Evolutionary conservation across 2,329 filamentous ascomycete genomes (phyloP).

Genomic region (Fonsecaea monophora): DNA sequence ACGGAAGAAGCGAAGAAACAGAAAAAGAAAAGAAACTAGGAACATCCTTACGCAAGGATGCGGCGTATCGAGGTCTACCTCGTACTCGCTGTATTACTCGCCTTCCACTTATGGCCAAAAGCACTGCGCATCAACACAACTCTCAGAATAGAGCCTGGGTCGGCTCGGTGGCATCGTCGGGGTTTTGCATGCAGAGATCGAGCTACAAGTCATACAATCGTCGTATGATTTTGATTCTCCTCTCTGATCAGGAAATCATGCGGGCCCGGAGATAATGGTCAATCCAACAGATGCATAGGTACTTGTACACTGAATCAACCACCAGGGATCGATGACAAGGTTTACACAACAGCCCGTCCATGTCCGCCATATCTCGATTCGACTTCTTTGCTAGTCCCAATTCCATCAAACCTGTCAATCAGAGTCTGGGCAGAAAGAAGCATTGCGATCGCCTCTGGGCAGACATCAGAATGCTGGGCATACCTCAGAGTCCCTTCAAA

Average conservation of each 20-base stretch:
- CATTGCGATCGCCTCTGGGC: conserved; percentile 1
- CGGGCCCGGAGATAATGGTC: not conserved
- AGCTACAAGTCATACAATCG: not conserved
- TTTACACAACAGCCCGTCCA: not conserved
- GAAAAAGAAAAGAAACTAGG: not conserved
- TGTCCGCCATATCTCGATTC: conserved; percentile 14
- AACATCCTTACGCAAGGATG: not conserved
- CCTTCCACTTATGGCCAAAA: not conserved
- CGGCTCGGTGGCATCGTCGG: not conserved
- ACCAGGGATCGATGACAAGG: not conserved
- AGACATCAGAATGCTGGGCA: not conserved
- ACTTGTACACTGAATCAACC: not conserved
- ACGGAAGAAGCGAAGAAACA: not conserved
- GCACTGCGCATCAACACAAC: not conserved
- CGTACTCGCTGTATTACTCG: not conserved
- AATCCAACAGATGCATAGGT: not conserved
- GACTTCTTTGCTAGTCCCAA: not conserved
- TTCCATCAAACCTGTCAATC: not conserved
- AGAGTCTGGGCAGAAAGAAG: not conserved
- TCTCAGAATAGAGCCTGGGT: not conserved
- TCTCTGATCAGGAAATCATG: not conserved
- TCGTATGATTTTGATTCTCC: not conserved
- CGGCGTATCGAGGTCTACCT: not conserved
- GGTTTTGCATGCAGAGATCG: not conserved
- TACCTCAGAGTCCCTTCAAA: not conserved